Base-by-base conservation (phyloP, 305 asterid genomes). In the Vinca major region DNA sequence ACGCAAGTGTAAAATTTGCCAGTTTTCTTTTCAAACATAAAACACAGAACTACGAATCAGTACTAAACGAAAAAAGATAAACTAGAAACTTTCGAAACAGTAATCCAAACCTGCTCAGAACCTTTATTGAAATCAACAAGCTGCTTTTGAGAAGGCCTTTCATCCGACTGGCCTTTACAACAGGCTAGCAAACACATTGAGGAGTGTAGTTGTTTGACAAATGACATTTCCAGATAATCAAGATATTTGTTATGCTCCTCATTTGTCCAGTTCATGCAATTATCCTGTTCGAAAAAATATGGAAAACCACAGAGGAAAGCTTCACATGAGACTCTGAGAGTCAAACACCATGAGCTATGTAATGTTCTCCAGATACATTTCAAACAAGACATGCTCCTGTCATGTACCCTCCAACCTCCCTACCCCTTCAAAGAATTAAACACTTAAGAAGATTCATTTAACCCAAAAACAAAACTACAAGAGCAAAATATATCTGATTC, bases 191-290 rank as follows among this genome's bases (percentile, higher is more conserved):
- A 71, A 71, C 67, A 67, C 73, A 61, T 86, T 43, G 89, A 79
- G 33, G 33, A 26, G 71, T 80, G 78, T 71, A 90, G 77, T 73
- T 86, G 86, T 74, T 79, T 73, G 69, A 85, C 85, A 78, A 85
- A 88, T 58, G 92, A 82, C 76, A 81, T 75, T 78, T 88, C 97
- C 81, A 90, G 79, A 71, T 75, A 77, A 83, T 84, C 71, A 52
- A 90, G 89, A 84, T 82, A 84, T 21, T 70, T 74, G 69, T 79
- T 80, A 81, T 90, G 95, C 84, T 75, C 82, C 80, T 84, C 88
- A 48, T 86, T 68, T 54, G 94, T 86, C 95, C 92, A 88, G 69
- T 65, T 71, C 48, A 77, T 44, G 77, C 76, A 57, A 62, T 77
- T 70, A 57, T 67, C 77, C 86, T 82, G 80, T 20, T 41, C 39